These are phyloP conservation scores for Funneliformis geosporum DNA, from an alignment of 192 early-diverging fungal genomes.

Conservation along the genomic window DNA sequence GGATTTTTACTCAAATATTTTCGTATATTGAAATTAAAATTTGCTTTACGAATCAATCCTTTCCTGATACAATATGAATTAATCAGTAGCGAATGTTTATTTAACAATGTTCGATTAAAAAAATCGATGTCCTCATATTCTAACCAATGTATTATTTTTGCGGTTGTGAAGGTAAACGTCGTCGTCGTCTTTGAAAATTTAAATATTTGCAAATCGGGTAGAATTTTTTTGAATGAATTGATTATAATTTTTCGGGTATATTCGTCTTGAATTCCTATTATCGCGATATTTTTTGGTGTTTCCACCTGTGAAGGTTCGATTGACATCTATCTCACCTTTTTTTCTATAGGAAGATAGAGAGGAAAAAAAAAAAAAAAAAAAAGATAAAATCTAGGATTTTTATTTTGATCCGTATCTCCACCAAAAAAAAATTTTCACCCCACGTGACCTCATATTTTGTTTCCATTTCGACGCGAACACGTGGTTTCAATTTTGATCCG, in stretches of 20 bases:
- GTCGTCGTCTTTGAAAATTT: not conserved
- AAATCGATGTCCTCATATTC: conserved; percentile 68
- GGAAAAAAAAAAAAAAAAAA: not conserved
- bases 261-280: not conserved
- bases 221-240: not conserved
- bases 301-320: not conserved
- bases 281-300: not conserved
- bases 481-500: too few species aligned
- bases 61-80: conserved; percentile 69
- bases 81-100: conserved; percentile 32
- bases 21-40: conserved; percentile 63
- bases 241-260: not conserved
- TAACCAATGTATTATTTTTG: conserved; percentile 51
- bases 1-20: conserved; percentile 61
- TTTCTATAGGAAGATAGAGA: too few species aligned
- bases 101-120: conserved; percentile 46
- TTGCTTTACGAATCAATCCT: conserved; percentile 68
- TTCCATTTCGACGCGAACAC: too few species aligned
- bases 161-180: not conserved
- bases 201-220: not conserved
- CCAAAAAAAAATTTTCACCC: too few species aligned
- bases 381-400: too few species aligned
- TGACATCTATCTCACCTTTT: too few species aligned
- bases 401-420: too few species aligned
- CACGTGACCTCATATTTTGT: too few species aligned